Percentiles rank a stretch among this genome's conserved stretches.
Evolutionary conservation across 1,139 yeast species (phyloP).

Genomic region (Suhomyces taliae): DNA sequence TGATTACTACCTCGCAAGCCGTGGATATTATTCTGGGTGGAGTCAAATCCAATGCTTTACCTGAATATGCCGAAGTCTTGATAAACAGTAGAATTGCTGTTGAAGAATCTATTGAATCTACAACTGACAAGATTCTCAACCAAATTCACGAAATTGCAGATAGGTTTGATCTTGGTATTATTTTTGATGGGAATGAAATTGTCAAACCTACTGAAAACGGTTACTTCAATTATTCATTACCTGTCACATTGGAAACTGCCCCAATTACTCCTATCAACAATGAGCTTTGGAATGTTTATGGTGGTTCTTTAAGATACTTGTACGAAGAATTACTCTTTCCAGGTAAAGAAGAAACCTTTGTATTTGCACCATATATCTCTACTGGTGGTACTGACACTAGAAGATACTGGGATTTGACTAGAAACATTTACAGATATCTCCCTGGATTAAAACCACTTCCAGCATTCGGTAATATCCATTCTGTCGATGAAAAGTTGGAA

Average conservation of each 20-base stretch:
- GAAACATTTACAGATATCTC: constrained; percentile 36
- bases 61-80: constrained; percentile 58
- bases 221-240: constrained; percentile 41
- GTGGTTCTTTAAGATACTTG: constrained; percentile 57
- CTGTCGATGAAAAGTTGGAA: constrained; percentile 33
- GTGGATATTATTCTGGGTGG: constrained; percentile 72
- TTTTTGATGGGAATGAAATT: constrained; percentile 34
- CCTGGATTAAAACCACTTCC: constrained; percentile 27
- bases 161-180: constrained; percentile 47
- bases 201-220: constrained; percentile 39
- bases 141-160: constrained; percentile 43
- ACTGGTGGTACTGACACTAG: constrained; percentile 46
- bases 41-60: constrained; percentile 69
- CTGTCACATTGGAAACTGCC: constrained; percentile 51
- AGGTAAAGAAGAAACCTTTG: constrained; percentile 23
- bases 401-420: constrained; percentile 41
- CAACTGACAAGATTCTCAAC: constrained; percentile 37
- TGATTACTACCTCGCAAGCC: constrained; percentile 66
- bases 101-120: constrained; percentile 45
- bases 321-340: constrained; percentile 49
- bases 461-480: constrained; percentile 24
- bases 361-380: constrained; percentile 35
- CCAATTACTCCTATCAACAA: constrained; percentile 55
- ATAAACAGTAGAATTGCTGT: constrained; percentile 62
- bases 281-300: constrained; percentile 52